phyloP scores from a whole-genome alignment of 768 basidiomycete species.

The Amanita fuliginea region DNA sequence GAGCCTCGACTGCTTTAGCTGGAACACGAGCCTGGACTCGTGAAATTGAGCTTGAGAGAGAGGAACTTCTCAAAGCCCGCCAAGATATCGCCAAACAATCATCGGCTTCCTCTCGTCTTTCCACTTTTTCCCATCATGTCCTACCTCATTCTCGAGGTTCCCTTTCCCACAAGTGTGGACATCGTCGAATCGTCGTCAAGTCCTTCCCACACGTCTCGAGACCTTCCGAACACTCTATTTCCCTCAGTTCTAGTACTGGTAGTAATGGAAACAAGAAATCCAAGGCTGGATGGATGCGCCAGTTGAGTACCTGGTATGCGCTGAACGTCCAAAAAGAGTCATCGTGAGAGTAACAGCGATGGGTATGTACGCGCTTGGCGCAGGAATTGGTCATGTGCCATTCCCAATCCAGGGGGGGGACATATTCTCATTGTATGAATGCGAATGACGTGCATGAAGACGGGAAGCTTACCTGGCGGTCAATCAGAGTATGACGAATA shows the following conservation, averaged over 20 bases:
- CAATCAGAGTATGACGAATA: constrained; percentile 38
- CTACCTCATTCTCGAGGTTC: constrained; percentile 14
- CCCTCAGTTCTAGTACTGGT: constrained; percentile 19
- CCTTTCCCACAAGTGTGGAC: neutral
- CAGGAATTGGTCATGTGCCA: constrained; percentile 16
- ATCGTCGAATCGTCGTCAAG: neutral
- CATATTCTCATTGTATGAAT: constrained; percentile 34
- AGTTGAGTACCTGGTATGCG: constrained; percentile 41
- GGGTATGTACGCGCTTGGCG: constrained; percentile 16
- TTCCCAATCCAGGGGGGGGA: constrained; percentile 14
- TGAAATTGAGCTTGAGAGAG: constrained; percentile 49
- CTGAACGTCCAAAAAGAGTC: constrained; percentile 12
- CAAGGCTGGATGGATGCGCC: constrained; percentile 59
- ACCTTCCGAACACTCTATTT: constrained; percentile 30
- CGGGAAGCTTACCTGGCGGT: constrained; percentile 24
- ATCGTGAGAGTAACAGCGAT: constrained; percentile 17
- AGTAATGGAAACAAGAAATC: constrained; percentile 29
- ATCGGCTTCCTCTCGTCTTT: constrained; percentile 9
- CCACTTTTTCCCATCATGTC: constrained; percentile 10
- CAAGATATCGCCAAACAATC: constrained; percentile 15
- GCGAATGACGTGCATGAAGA: constrained; percentile 34
- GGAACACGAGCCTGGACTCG: constrained; percentile 45
- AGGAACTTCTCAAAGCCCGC: constrained; percentile 26
- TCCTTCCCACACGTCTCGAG: no score
- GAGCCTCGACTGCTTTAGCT: constrained; percentile 41